Conservation (phyloP, 1,284 basidiomycete species). For the Puccinia triticina region DNA sequence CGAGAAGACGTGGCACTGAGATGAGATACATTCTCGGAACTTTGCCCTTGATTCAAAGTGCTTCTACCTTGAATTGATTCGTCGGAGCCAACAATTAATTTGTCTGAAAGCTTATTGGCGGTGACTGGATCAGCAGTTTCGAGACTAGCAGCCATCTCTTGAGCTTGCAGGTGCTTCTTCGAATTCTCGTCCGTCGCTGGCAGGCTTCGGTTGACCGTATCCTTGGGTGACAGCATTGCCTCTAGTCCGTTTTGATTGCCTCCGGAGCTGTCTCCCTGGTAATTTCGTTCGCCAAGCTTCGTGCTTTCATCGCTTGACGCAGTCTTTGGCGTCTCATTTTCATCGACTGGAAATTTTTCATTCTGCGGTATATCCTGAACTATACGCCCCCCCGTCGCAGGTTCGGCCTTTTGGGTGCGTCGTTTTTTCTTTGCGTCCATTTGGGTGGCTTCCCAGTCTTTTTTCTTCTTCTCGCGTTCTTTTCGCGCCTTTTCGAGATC, state of each 20-base stretch:
- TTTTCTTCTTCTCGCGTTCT: not conserved
- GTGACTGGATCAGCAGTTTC: not conserved
- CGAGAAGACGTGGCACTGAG: not conserved
- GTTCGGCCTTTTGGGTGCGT: not conserved
- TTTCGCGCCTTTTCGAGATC: not conserved
- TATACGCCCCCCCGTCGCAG: too few species aligned
- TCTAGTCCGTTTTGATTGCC: not conserved
- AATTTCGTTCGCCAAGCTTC: not conserved
- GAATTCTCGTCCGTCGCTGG: not conserved
- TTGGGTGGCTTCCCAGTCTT: not conserved
- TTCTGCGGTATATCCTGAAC: not conserved
- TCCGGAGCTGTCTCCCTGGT: not conserved
- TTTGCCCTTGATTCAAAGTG: not conserved
- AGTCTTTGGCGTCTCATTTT: not conserved
- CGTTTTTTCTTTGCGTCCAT: not conserved
- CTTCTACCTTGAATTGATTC: not conserved
- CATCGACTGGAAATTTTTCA: not conserved
- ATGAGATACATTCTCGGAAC: not conserved
- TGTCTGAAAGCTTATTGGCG: too few species aligned
- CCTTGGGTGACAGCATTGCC: too few species aligned
- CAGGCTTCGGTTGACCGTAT: not conserved
- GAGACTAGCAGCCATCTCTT: not conserved
- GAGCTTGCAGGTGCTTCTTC: not conserved
- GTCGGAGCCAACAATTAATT: too few species aligned
- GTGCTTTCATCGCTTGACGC: not conserved